Evolutionary conservation across 2,329 filamentous ascomycete genomes (phyloP).

Genomic region (Cordyceps farinosa): DNA sequence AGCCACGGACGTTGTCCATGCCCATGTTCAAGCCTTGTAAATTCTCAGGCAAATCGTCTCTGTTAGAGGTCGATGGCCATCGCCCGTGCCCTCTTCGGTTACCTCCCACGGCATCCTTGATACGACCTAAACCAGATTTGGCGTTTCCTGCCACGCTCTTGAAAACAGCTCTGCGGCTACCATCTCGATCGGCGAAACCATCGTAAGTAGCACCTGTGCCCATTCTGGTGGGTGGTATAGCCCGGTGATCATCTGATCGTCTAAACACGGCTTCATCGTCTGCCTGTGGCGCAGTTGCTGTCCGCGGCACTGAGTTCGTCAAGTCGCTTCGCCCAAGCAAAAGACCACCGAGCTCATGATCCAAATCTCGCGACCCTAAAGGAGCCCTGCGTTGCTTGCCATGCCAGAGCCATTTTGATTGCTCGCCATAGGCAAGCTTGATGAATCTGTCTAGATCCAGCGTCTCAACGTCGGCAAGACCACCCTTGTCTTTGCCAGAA

Average conservation of each 20-base stretch:
- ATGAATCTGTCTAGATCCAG: slow-evolving; percentile 82
- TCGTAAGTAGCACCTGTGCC: slow-evolving; percentile 36
- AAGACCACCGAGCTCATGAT: slow-evolving; percentile 34
- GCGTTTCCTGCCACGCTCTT: slow-evolving; percentile 80
- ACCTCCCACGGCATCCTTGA: slow-evolving; percentile 78
- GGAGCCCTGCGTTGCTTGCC: slow-evolving; percentile 74
- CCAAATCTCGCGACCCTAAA: slow-evolving; percentile 44
- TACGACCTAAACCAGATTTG: slow-evolving; percentile 75
- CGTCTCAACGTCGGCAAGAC: slow-evolving; percentile 90
- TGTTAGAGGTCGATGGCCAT: slow-evolving; percentile 46
- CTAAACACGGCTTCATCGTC: slow-evolving; percentile 24
- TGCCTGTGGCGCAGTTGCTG: slow-evolving; percentile 39
- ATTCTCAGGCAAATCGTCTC: slow-evolving; percentile 49
- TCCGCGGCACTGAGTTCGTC: slow-evolving; percentile 1
- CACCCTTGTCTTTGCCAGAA: slow-evolving; percentile 77
- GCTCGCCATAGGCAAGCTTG: slow-evolving; percentile 72
- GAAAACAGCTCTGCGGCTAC: slow-evolving; percentile 63
- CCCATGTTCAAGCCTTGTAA: slow-evolving; percentile 9
- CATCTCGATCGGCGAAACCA: slow-evolving; percentile 50
- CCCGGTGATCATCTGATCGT: background rate
- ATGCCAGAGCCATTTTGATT: slow-evolving; percentile 90
- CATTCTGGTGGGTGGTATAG: background rate
- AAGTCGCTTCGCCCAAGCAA: background rate
- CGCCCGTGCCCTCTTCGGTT: slow-evolving; percentile 50
- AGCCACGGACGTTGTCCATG: slow-evolving; percentile 20